Conservation (phyloP, 805 yeast species). For the Starmerella floris region DNA sequence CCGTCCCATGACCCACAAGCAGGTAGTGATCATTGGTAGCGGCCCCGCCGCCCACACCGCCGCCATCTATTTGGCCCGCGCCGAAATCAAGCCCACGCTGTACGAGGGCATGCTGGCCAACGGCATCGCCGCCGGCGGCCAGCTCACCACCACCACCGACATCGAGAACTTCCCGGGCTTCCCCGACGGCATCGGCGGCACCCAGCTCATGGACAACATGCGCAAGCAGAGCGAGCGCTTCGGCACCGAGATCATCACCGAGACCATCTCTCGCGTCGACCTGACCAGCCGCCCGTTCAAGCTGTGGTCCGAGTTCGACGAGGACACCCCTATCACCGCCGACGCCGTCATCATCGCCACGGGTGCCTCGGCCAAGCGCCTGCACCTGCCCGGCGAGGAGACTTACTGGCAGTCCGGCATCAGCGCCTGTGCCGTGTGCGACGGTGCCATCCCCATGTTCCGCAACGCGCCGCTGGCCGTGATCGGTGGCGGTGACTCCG, state of each 20-base stretch:
- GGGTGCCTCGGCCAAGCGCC: constrained; percentile 96
- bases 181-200: constrained; percentile 82
- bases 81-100: constrained; percentile 83
- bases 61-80: constrained; percentile 91
- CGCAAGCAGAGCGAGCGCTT: constrained; percentile 72
- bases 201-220: constrained; percentile 87
- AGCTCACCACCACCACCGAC: constrained; percentile 95
- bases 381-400: constrained; percentile 91
- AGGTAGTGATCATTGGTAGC: constrained; percentile 47
- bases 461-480: constrained; percentile 97
- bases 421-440: constrained; percentile 99
- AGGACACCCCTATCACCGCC: constrained; percentile 74
- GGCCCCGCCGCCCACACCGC: constrained; percentile 99
- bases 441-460: constrained; percentile 98
- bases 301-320: constrained; percentile 91
- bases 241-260: constrained; percentile 90
- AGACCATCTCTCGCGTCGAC: constrained; percentile 88
- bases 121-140: constrained; percentile 98
- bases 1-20: constrained; percentile 20
- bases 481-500: constrained; percentile 98
- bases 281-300: constrained; percentile 81
- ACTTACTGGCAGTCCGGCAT: constrained; percentile 98
- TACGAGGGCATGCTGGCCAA: constrained; percentile 96
- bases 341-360: constrained; percentile 91
- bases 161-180: constrained; percentile 98